Evolutionary conservation across 179 eudicot species (phyloP), one percentile per base, ranked within the genome.

Genomic region (Beta macrorhiza): DNA sequence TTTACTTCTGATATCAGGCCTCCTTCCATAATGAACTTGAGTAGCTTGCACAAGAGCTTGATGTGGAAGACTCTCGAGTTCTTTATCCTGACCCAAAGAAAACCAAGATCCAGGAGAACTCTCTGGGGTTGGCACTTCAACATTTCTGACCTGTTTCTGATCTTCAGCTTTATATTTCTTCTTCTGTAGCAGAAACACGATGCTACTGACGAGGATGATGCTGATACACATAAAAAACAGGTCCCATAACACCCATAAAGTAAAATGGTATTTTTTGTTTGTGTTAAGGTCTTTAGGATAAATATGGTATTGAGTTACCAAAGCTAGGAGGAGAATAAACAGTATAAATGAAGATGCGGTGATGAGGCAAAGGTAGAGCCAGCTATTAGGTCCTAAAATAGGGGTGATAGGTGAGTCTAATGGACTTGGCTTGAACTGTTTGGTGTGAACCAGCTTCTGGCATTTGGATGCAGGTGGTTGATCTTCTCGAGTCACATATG

Each of bases 361-460:
- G 0, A 93, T 90, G 12, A 86, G 83, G 67, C 87, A 86, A 17
- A 95, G 97, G 88, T 93, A 94, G 0, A 95, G 88, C 98, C 97
- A 93, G 10, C 90, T 82, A 80, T 90, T 83, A 19, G 84, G 81
- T 56, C 91, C 91, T 76, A 89, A 83, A 10, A 84, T 84, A 5
- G 88, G 83, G n/a, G 84, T 70, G 62, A 89, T 82, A n/a, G 88
- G 86, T 37, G 83, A 63, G 78, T 89, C 89, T 17, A 53, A 20
- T 45, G 83, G 80, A 51, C 19, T 87, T 1, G 88, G 89, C 74
- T 85, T 87, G 81, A 89, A 89, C 91, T 89, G 84, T 37, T 82
- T 85, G 25, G 91, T 85, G 45, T 82, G 87, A 32, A 89, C 71
- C 67, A 56, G 17, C 16, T 82, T 84, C 45, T 76, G 70, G 61